Evolutionary conservation across 805 yeast genomes (phyloP).

Genomic region (Zygotorulaspora chibaensis): DNA sequence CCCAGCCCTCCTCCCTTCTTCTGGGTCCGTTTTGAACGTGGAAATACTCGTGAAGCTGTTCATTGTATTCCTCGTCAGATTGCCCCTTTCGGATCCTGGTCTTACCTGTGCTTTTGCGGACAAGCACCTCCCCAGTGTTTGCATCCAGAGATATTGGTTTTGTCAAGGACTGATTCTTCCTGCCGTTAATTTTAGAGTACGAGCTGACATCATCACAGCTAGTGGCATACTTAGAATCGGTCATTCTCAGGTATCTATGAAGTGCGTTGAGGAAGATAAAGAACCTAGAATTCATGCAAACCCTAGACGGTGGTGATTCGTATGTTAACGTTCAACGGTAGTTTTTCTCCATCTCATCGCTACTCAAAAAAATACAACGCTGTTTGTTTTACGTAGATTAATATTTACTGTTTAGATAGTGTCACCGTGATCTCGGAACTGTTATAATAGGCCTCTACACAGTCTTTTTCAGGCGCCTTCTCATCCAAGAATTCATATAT

Average conservation of each 20-base stretch:
- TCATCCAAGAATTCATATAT: constrained; percentile 79
- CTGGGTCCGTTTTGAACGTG: constrained; percentile 50
- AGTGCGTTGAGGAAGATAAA: too few species aligned
- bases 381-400: not conserved
- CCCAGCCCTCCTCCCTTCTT: constrained; percentile 40
- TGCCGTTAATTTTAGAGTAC: constrained; percentile 6
- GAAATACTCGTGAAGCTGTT: constrained; percentile 49
- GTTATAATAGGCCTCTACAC: constrained; percentile 70
- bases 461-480: constrained; percentile 54
- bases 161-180: constrained; percentile 13
- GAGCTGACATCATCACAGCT: constrained; percentile 1
- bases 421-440: constrained; percentile 10
- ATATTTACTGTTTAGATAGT: not conserved
- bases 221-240: constrained; percentile 3
- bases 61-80: constrained; percentile 54
- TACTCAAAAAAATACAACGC: not conserved
- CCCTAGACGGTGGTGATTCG: not conserved
- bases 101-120: constrained; percentile 45
- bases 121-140: constrained; percentile 41
- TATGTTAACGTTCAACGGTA: not conserved
- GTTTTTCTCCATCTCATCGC: not conserved
- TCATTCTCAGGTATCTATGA: not conserved
- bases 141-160: constrained; percentile 28
- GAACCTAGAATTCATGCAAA: too few species aligned
- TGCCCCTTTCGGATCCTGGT: constrained; percentile 62